A percentile compares a stretch with the other conserved stretches of the same genome.
Conservation (phyloP, 306 rosid genomes). For the Coriaria nepalensis region DNA sequence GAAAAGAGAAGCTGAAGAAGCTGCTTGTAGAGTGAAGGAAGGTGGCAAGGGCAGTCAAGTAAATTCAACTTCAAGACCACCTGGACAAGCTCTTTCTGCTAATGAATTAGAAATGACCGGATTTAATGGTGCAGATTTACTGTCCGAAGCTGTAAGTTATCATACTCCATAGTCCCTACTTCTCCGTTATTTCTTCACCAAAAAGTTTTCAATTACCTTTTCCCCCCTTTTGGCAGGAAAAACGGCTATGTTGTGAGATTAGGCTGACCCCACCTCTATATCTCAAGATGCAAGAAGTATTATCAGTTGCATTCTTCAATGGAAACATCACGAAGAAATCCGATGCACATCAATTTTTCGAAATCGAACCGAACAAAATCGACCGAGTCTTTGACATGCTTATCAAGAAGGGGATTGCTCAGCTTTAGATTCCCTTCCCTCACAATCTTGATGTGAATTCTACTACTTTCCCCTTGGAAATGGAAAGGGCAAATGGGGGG, state of each 20-base stretch:
- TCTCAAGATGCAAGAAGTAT: constrained; percentile 64
- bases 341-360: constrained; percentile 71
- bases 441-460: too few species aligned
- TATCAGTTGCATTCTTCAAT: constrained; percentile 45
- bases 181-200: not conserved
- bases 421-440: constrained; percentile 39
- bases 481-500: too few species aligned
- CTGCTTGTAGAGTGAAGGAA: constrained; percentile 44
- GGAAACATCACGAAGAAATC: constrained; percentile 49
- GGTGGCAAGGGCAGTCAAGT: constrained; percentile 56
- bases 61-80: constrained; percentile 47
- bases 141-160: constrained; percentile 78
- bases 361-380: constrained; percentile 49
- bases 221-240: constrained; percentile 56
- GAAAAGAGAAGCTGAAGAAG: constrained; percentile 59
- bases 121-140: constrained; percentile 60
- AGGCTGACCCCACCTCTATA: constrained; percentile 46
- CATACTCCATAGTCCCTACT: not conserved
- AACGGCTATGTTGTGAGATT: constrained; percentile 56
- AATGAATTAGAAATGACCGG: constrained; percentile 45
- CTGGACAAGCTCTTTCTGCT: constrained; percentile 43
- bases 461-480: too few species aligned
- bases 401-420: constrained; percentile 65
- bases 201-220: too few species aligned
- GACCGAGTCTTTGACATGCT: constrained; percentile 87